Evolutionary conservation across 1,139 yeast genomes (phyloP), one percentile per base, ranked within the genome.

Genomic region (Lizanozyma gosingica): DNA sequence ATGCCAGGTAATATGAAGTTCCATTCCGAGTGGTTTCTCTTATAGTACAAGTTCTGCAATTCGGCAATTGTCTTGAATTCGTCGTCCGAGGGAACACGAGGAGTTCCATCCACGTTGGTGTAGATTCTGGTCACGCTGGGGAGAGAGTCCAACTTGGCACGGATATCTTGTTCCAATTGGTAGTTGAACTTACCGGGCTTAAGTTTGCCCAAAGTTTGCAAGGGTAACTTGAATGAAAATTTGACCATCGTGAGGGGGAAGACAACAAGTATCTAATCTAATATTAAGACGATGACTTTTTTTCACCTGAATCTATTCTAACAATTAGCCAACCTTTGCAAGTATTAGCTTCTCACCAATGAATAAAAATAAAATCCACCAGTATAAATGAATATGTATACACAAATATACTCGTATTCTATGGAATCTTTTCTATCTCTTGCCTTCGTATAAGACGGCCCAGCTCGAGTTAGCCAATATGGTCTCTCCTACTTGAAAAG

Each of bases 21-120:
- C 70, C 80, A 72, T 40, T 75, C 62, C 6, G 81, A 69, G 48
- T 83, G 72, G 49, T 82, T 73, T 58, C 85, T 68, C 47, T 73
- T 67, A 49, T 73, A 71, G 47, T 78, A 74, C 52, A 83, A 68
- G 48, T 74, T 70, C 48, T 83, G 84, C 53, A 86, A 71, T 48
- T 76, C 83, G 18, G 94, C 88, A 41, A 85, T 78, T 35, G 78
- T 77, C 62, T 83, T 78, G 55, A 86, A 73, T 61, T 85, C 94
- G 38, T 66, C 65, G 52, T 85, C 94, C 29, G 73, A 62, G 37
- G 92, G 92, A 27, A 72, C 77, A 53, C 90, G 71, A 40, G 83
- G 78, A 14, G 88, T 68, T 4, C 95, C 95, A 56, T 85, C 94
- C 41, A 84, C 76, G 59, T 82, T 82, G 55, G 82, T 77, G 60